These are phyloP conservation scores for Trichocomaceae sp. DNA, from an alignment of 2,329 filamentous ascomycete genomes.

Conservation along the genomic window DNA sequence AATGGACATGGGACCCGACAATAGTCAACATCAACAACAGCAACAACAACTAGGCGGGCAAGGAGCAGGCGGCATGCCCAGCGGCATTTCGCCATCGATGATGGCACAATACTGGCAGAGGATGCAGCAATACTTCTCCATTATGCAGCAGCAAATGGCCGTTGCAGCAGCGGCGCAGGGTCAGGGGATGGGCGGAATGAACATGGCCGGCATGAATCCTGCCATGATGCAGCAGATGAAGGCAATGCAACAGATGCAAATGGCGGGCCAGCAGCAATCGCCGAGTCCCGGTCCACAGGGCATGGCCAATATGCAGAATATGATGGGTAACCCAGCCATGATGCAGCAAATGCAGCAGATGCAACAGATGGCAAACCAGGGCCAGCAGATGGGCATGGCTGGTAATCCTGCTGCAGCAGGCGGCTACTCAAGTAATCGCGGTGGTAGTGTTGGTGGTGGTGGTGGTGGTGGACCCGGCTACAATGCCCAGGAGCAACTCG, in stretches of 20 bases:
- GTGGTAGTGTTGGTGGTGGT: too few relatives aligned
- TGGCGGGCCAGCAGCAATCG: conserved; percentile 29
- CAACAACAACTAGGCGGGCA: conserved; percentile 45
- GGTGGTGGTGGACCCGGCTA: conserved; percentile 55
- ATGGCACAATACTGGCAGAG: conserved; percentile 98
- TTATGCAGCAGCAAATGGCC: conserved; percentile 91
- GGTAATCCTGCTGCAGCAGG: conserved; percentile 21
- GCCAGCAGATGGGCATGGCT: conserved; percentile 34
- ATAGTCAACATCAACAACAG: too few relatives aligned
- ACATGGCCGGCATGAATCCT: conserved; percentile 61
- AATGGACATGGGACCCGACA: conserved; percentile 33
- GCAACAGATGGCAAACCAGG: conserved; percentile 41
- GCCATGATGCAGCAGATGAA: conserved; percentile 70
- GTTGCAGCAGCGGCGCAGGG: conserved; percentile 39
- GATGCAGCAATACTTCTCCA: conserved; percentile 94
- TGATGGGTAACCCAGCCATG: conserved; percentile 68
- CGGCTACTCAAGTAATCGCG: conserved; percentile 36
- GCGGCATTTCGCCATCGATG: conserved; percentile 85
- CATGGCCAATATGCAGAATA: conserved; percentile 46
- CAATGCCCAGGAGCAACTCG: conserved; percentile 64
- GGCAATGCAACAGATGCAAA: conserved; percentile 45
- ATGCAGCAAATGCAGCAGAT: conserved; percentile 67
- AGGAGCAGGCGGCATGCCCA: conserved; percentile 33
- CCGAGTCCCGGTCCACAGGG: conserved; percentile 49
- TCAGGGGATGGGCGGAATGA: conserved; percentile 40